Conservation (phyloP, 768 basidiomycete genomes). For the Lentinula boryana region DNA sequence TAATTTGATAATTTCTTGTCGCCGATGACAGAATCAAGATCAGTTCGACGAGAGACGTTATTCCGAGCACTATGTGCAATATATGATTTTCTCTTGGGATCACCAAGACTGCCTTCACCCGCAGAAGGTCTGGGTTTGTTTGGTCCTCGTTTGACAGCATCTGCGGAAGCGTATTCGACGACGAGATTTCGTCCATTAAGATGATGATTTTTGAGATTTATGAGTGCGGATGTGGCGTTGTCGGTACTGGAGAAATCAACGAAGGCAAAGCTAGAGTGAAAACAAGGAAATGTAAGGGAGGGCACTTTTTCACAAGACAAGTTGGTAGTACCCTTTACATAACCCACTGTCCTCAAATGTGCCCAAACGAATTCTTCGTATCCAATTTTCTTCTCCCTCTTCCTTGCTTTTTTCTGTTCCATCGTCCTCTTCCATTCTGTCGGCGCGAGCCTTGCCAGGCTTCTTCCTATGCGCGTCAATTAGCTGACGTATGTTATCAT, state of each 20-base stretch:
- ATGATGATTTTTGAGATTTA: conserved; percentile 79
- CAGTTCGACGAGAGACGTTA: not conserved
- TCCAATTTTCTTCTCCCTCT: conserved; percentile 40
- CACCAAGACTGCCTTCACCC: not conserved
- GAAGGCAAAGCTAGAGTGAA: conserved; percentile 73
- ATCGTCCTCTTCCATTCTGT: conserved; percentile 24
- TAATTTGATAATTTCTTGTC: not conserved
- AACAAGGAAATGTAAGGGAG: not conserved
- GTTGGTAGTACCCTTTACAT: conserved; percentile 80
- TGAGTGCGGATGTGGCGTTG: conserved; percentile 75
- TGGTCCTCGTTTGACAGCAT: conserved; percentile 83
- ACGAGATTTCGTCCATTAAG: conserved; percentile 81
- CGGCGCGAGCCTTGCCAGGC: conserved; percentile 20
- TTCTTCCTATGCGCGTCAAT: conserved; percentile 60
- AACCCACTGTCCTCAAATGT: conserved; percentile 94
- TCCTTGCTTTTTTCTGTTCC: conserved; percentile 22
- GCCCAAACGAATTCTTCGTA: conserved; percentile 85
- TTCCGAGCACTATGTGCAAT: not conserved
- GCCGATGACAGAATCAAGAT: not conserved
- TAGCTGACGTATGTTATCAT: conserved; percentile 63
- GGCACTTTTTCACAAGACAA: not conserved
- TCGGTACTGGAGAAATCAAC: conserved; percentile 81
- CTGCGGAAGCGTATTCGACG: conserved; percentile 84
- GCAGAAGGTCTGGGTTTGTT: conserved; percentile 25
- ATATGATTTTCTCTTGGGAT: not conserved